Base-by-base conservation (phyloP, 331 rosid species). In the Quercus phellos region DNA sequence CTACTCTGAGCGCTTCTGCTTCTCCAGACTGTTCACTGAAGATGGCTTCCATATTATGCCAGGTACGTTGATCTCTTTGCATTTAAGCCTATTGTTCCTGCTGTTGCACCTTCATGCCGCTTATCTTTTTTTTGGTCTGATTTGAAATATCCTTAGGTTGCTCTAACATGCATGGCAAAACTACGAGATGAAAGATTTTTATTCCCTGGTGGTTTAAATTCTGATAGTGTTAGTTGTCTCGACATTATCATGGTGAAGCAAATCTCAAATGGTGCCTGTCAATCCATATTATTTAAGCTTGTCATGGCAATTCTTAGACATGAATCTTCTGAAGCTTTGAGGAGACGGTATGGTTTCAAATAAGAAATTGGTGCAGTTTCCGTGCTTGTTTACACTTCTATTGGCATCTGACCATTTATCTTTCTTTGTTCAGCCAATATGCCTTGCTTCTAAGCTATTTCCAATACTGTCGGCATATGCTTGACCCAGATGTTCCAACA, bases 131-230 rank as follows among this genome's bases (percentile, higher is more conserved):
- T 74, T 24, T 24, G 43, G 51, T 42, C 53, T 70, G 77, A 76
- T 63, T 6, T 51, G 24, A 73, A 58, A 81, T 75, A 74, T 80
- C n/a, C 43, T 70, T 87, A 94, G 99, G 99, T 94, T 51, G 93
- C 96, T 38, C 78, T 94, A 79, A 94, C 99, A 42, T 94, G 98
- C 91, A 92, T 92, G 98, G 99, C 97, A 77, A 94, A 90, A 83
- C 83, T 92, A 82, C 90, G 96, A 72, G 97, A 94, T 84, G 99
- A 94, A 74, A 94, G 99, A 86, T 94, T 91, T 86, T 79, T 76
- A 82, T 89, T 81, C 78, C 91, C 97, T 61, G 93, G 97, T 32
- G 91, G 94, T 77, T 76, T 90, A 74, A 86, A 82, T 85, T 90
- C 98, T 50, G 97, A 92, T 60, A 86, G 90, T 74, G 79, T 89